Evolutionary conservation across 257 asterid species (phyloP), one percentile per base, ranked within the genome.

Genomic region (Solanum verrucosum): DNA sequence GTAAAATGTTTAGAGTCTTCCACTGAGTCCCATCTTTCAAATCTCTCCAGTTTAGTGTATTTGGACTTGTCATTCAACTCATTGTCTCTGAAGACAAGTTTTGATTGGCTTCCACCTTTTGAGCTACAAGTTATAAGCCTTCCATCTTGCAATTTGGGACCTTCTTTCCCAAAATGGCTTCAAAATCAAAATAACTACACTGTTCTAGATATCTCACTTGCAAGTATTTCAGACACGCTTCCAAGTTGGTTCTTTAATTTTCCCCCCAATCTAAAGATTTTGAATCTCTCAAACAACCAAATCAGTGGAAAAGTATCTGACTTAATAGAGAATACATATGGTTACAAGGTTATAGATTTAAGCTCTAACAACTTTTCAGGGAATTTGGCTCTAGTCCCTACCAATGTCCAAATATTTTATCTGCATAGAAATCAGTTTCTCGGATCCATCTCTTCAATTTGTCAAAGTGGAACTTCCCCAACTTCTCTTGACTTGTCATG

Each of bases 261-360:
- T 7, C 52, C 89, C n/a, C 21, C 87, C 3, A 8, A 7, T n/a
- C 1, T 89, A 8, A 1, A 3, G 11, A 29, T 31, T 65, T 82
- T 90, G 44, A 91, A 91, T 84, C 79, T 92, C 40, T 91, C 92
- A 16, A 86, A 87, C 85, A 92, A 92, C 86, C 78, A 82, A 3
- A 73, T 92, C 81, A 56, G 87, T 85, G 94, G 93, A 15, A 38
- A 35, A 15, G 44, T 88, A 31, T 89, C 91, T 25, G 78, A 87
- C 40, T 68, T 87, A 1, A 42, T 87, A 33, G 35, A 13, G 5
- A 72, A 27, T 11, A 21, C 6, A 1, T 10, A 23, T 5, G 10
- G 4, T 49, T 38, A 20, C 68, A 29, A 4, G 7, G 13, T 12
- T 1, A 9, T 90, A 15, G 92, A 90, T 85, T 74, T 90, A 7